A percentile compares a stretch with the other conserved stretches of the same genome.
Conservation (phyloP, 352 stramenopile species). For the Pythium oligandrum region DNA sequence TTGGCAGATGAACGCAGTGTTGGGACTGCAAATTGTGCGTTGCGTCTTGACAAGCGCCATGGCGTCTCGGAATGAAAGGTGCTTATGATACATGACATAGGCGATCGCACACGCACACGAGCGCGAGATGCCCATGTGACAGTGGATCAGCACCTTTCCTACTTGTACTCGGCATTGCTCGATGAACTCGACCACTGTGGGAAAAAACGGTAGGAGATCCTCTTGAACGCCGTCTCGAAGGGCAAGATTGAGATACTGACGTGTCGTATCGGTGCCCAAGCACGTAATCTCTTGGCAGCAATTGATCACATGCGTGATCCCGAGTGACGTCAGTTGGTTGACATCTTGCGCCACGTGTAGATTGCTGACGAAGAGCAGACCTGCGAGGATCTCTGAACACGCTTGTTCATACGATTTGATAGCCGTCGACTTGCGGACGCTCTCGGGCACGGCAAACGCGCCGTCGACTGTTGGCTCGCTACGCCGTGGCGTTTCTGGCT, state of each 20-base stretch:
- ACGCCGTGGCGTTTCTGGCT: background rate
- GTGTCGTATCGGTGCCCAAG: background rate
- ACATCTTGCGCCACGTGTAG: conserved; percentile 32
- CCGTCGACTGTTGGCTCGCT: background rate
- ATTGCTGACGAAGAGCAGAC: conserved; percentile 59
- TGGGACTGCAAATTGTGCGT: conserved; percentile 52
- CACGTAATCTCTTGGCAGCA: conserved; percentile 42
- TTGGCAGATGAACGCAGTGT: conserved; percentile 62
- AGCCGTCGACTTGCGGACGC: conserved; percentile 46
- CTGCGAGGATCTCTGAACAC: conserved; percentile 56
- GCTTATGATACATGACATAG: conserved; percentile 46
- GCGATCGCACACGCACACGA: conserved; percentile 64
- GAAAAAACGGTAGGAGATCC: conserved; percentile 57
- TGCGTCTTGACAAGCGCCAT: conserved; percentile 33
- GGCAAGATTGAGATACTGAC: conserved; percentile 25
- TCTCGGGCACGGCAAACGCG: conserved; percentile 42
- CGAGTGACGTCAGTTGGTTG: conserved; percentile 18
- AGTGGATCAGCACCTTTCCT: conserved; percentile 50
- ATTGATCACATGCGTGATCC: conserved; percentile 56
- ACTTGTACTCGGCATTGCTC: conserved; percentile 10
- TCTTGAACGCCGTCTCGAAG: conserved; percentile 58
- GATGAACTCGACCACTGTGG: conserved; percentile 42
- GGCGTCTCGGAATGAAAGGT: conserved; percentile 28
- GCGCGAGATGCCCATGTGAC: conserved; percentile 65
- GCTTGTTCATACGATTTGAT: conserved; percentile 32